Base-by-base conservation (phyloP, 306 rosid species). In the Pterocarpus macrocarpus region DNA sequence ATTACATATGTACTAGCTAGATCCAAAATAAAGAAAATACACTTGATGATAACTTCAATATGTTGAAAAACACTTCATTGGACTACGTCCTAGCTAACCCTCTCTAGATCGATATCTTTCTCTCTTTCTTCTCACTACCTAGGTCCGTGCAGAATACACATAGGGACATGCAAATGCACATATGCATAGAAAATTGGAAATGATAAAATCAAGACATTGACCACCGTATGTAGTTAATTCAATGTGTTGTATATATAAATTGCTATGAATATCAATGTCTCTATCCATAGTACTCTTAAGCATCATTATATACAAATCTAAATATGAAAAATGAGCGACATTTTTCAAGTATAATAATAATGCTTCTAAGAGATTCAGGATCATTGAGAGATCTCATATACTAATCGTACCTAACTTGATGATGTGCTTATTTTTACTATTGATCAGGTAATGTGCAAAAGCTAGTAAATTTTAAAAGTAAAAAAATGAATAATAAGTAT, bases 181-280 rank as follows among this genome's bases (percentile, higher is more conserved):
- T 17, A 55, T 68, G 49, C 66, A 75, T 82, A 38, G 57, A 75
- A 59, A 58, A 63, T 36, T 75, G 78, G 69, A 68, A 76, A 61
- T 76, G 73, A 61, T 69, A 76, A 75, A 10, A 82, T 71, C 81
- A 69, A 82, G 81, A 76, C 64, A 59, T 77, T 59, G 76, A 81
- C 75, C 80, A 55, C 64, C 28, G 64, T 35, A 35, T 75, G 28
- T 79, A 13, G 53, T 55, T 56, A 43, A 49, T 36, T 62, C 64
- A 76, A 39, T 49, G 50, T 44, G 45, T 64, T 65, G 22, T 7
- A 64, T 12, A 5, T 34, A 6, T 22, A 75, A 59, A 45, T 44
- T 15, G 43, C 8, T 7, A 36, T 28, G 7, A 38, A 66, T 17
- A 55, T 78, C 64, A 16, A 76, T 63, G 49, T 47, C 61, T 34